phyloP scores from a whole-genome alignment of 2,329 filamentous ascomycete genomes.

The Neonectria punicea region DNA sequence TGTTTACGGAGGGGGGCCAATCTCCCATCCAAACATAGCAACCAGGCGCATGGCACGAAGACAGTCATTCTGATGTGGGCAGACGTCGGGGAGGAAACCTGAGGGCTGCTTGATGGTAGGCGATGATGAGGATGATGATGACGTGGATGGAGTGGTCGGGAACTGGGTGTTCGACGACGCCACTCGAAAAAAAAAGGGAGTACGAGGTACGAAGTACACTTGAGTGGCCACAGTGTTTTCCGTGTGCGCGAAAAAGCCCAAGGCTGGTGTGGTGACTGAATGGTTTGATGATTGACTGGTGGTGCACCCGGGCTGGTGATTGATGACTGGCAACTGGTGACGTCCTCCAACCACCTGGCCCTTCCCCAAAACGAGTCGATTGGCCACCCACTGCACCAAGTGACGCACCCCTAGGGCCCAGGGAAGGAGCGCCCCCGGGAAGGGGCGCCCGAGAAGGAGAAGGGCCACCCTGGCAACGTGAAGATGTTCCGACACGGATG shows the following conservation, averaged over 20 bases:
- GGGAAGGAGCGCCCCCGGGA: conserved; percentile 17
- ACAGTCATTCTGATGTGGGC: conserved; percentile 13
- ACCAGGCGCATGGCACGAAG: conserved; percentile 4
- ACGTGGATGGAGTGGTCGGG: conserved; percentile 14
- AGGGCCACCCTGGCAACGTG: conserved; percentile 20
- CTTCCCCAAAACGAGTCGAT: conserved; percentile 9
- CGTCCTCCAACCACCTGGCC: conserved; percentile 22
- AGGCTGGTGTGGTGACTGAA: background rate
- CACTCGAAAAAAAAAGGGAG: background rate
- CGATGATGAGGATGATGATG: conserved; percentile 20
- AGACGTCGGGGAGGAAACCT: conserved; percentile 7
- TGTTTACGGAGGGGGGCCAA: conserved; percentile 12
- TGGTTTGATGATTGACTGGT: background rate
- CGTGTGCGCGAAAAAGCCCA: background rate
- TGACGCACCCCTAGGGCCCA: conserved; percentile 19
- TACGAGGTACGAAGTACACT: conserved; percentile 11
- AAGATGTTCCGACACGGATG: conserved; percentile 1
- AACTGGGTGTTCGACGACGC: background rate
- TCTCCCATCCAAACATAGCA: conserved; percentile 10
- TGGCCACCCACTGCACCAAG: conserved; percentile 13
- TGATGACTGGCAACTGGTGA: conserved; percentile 19
- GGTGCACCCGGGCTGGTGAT: background rate
- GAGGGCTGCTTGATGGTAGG: conserved; percentile 15
- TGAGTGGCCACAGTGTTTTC: conserved; percentile 21
- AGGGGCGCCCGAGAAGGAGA: conserved; percentile 19